Evolutionary conservation across 2,329 filamentous ascomycete species (phyloP), one percentile per base, ranked within the genome.

Genomic region (Diaporthe sp.): DNA sequence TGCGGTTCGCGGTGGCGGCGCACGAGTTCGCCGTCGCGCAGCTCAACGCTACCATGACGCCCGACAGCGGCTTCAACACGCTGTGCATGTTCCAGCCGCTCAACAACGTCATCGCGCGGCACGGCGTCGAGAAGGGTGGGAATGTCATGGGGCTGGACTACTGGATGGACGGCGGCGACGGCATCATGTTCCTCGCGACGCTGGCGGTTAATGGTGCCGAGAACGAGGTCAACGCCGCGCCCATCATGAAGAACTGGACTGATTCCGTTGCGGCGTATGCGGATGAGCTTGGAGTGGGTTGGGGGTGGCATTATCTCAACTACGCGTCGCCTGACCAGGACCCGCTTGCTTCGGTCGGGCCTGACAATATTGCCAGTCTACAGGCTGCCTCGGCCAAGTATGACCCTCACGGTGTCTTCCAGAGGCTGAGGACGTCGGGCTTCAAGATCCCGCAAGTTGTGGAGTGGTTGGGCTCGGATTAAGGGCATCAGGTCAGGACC

Each of bases 71-170:
- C 12, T 81, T 84, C 67, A 81, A 80, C 75, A 81, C 80, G 0
- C 80, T 82, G 1, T 81, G 79, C 77, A 79, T 81, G 78, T 81
- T 84, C 59, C 82, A 84, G 39, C 83, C 83, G 22, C 79, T 83
- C 44, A 80, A 81, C 13, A 79, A 82, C 72, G 79, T 81, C 2
- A 82, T 82, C 5, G 78, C 79, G 0, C 78, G 81, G 9, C 81
- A 83, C 58, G 79, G 80, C n/a, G 67, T 80, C 3, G 74, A 73
- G n/a, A 82, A 80, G 19, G 82, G 82, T 3, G 82, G 81, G 5
- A 85, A 84, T 49, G 79, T 81, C 25, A 79, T 84, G 79, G 83
- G 82, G 0, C 74, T 84, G 12, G 83, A 84, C 13, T 76, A 79
- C 9, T 81, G 80, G 58, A 79, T 79, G 1, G 74, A 77, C 10